Evolutionary conservation across 768 basidiomycete species (phyloP), one percentile per base, ranked within the genome.

Genomic region (Erythrobasidium yunnanense): DNA sequence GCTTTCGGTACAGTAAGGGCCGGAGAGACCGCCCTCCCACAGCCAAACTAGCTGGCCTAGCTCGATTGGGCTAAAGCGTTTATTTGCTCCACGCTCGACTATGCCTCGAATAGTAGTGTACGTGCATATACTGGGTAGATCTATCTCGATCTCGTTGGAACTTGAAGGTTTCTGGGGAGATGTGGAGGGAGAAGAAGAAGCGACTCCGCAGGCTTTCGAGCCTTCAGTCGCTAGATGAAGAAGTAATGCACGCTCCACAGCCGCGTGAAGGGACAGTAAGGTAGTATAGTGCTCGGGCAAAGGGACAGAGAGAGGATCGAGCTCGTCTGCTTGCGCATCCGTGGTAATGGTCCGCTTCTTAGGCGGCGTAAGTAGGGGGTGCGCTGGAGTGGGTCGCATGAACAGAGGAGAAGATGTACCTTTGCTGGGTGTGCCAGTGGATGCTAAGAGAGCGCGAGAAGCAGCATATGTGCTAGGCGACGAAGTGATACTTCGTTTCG

Each of bases 211-310:
- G 23, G 46, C 67, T 29, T 29, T 51, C 7, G 27, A 42, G 32
- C 67, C 67, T 32, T 68, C 67, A 33, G 66, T 69, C n/a, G 72
- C 66, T 47, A 73, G 71, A 46, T 72, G 72, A 17, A 73, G 49
- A 33, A 73, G 66, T 20, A 73, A 51, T 15, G 70, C 55, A 20
- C 70, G 66, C 47, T 73, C 72, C 51, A 73, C 46, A 2, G 71
- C 66, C 25, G 62, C 47, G 52, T 73, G 72, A 1, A 73, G 68
- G 34, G 66, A 47, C 38, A 73, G 66, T 23, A 73, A 66, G 5
- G 58, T 20, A 22, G n/a, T 22, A 34, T 68, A 68, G 42, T 54
- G 51, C 18, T 65, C 32, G 2, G 67, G 67, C 30, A 68, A 35
- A 1, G 63, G 47, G 1, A 63, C 67, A 8, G 46, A 46, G 23